These are phyloP conservation scores for Spathaspora hagerdaliae DNA, from an alignment of 805 yeast species.

Conservation along the genomic window DNA sequence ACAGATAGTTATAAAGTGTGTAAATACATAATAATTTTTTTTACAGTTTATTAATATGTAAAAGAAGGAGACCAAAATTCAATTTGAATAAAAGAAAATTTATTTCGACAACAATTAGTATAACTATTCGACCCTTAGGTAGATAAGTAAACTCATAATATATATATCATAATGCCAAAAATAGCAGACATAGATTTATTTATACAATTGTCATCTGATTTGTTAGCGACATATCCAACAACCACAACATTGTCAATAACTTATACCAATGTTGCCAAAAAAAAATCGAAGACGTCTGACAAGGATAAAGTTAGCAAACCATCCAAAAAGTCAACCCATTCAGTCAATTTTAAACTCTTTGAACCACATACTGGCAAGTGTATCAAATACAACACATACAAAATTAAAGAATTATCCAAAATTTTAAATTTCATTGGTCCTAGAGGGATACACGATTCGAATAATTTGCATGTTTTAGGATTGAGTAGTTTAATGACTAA, in stretches of 20 bases:
- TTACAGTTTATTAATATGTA: background rate
- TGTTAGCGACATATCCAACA: conserved; percentile 35
- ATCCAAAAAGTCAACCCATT: conserved; percentile 16
- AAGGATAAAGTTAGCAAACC: conserved; percentile 4
- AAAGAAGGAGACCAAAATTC: too few species aligned
- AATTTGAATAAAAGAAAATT: too few species aligned
- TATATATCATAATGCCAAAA: conserved; percentile 5
- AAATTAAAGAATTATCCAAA: conserved; percentile 70
- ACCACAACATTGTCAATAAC: conserved; percentile 33
- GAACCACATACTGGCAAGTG: conserved; percentile 64
- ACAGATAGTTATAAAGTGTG: conserved; percentile 10
- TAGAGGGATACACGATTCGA: conserved; percentile 43
- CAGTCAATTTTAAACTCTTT: conserved; percentile 54
- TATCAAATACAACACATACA: conserved; percentile 53
- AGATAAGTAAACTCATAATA: too few species aligned
- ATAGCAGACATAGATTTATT: conserved; percentile 18
- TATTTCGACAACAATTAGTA: too few species aligned
- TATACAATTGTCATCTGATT: conserved; percentile 25
- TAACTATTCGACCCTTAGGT: too few species aligned
- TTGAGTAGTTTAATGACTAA: conserved; percentile 41
- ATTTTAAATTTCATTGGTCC: conserved; percentile 74
- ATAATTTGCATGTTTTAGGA: conserved; percentile 23
- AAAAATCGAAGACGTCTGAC: conserved; percentile 9
- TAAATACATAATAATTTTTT: background rate
- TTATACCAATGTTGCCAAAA: conserved; percentile 28